Conservation (phyloP, 2,329 filamentous ascomycete species). For the Aaosphaeria arxii region DNA sequence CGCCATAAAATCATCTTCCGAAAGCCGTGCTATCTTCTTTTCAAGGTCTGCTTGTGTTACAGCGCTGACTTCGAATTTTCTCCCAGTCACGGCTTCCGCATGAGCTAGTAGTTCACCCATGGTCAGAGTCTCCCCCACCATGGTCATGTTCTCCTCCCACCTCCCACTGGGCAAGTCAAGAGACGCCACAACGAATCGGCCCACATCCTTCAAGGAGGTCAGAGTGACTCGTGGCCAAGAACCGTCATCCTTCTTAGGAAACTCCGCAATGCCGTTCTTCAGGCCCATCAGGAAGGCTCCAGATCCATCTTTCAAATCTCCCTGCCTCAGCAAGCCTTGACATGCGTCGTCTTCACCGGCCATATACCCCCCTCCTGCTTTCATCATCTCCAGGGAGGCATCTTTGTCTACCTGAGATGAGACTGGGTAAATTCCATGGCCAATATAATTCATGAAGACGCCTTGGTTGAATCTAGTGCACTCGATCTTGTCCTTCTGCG, state of each 20-base stretch:
- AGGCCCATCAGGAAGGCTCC: slow-evolving; percentile 1
- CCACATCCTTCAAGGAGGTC: neutral
- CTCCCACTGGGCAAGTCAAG: neutral
- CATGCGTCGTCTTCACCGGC: slow-evolving; percentile 1
- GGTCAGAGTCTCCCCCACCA: slow-evolving; percentile 2
- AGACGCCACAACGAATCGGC: neutral
- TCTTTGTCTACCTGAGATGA: neutral
- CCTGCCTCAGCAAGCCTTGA: slow-evolving; percentile 1
- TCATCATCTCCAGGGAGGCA: neutral
- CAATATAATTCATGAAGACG: slow-evolving; percentile 2
- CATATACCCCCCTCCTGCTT: neutral
- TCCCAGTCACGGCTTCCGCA: slow-evolving; percentile 2
- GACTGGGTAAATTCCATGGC: slow-evolving; percentile 1
- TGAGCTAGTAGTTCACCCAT: slow-evolving; percentile 1
- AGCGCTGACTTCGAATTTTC: neutral
- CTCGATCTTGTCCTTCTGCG: slow-evolving; percentile 2
- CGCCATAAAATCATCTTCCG: slow-evolving; percentile 3
- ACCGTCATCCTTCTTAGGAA: slow-evolving; percentile 1
- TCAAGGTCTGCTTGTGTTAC: neutral
- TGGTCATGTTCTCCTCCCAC: slow-evolving; percentile 2
- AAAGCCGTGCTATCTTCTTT: neutral
- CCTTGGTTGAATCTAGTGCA: slow-evolving; percentile 1
- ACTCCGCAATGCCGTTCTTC: slow-evolving; percentile 1
- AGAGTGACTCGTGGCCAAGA: slow-evolving; percentile 1
- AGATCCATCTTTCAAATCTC: slow-evolving; percentile 1